Evolutionary conservation across 352 stramenopile genomes (phyloP).

Genomic region (Globisporangium sylvaticum): DNA sequence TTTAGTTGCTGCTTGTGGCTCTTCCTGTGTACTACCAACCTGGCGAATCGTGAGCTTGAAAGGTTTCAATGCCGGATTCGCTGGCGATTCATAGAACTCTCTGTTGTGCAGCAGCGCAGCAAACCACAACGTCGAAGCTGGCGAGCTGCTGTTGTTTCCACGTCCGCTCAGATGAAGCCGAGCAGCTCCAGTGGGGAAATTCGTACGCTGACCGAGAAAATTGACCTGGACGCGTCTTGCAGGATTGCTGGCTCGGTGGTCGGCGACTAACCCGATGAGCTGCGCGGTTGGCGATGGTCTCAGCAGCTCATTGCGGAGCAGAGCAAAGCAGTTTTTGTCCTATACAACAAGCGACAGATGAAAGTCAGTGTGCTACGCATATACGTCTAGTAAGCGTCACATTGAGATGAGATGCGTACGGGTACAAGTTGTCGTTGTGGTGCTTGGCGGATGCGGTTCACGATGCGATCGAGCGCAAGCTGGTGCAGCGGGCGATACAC

Average conservation of each 20-base stretch:
- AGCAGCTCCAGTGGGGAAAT: conserved; percentile 35
- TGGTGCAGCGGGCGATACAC: conserved; percentile 59
- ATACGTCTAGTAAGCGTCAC: no score
- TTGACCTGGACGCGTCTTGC: conserved; percentile 19
- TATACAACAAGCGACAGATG: conserved; percentile 15
- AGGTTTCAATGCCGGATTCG: conserved; percentile 21
- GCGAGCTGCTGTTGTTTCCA: background rate
- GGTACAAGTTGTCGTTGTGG: conserved; percentile 33
- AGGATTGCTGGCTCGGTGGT: conserved; percentile 36
- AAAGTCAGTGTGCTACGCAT: no score
- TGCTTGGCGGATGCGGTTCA: conserved; percentile 27
- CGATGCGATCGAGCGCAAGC: conserved; percentile 30
- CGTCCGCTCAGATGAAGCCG: conserved; percentile 28
- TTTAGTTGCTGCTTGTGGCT: background rate
- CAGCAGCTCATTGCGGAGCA: conserved; percentile 27
- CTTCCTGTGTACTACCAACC: conserved; percentile 14
- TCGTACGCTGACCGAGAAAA: conserved; percentile 43
- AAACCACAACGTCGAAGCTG: conserved; percentile 36
- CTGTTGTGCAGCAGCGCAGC: conserved; percentile 39
- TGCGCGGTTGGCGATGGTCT: conserved; percentile 14
- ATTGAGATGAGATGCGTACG: conserved; percentile 23
- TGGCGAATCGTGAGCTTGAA: conserved; percentile 38
- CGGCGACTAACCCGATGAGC: conserved; percentile 44
- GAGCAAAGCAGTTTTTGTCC: conserved; percentile 53
- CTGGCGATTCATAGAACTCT: conserved; percentile 17